Percentiles rank a stretch among this genome's conserved stretches.
Evolutionary conservation across 805 yeast genomes (phyloP).

Genomic region (Ascoidea tarda): DNA sequence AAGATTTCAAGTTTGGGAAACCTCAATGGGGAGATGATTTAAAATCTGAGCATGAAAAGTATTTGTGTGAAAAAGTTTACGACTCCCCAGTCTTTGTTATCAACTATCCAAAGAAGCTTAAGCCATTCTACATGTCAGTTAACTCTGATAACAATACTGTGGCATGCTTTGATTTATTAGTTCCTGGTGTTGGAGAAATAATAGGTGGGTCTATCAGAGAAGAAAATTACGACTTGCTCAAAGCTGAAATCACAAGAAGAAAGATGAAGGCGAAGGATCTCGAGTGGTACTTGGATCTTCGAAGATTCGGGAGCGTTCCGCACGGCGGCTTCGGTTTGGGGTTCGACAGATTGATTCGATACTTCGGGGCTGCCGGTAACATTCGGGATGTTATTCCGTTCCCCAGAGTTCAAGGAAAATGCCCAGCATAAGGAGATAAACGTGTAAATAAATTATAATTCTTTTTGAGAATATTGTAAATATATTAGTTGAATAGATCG

Average conservation of each 20-base stretch:
- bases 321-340: conserved; percentile 99
- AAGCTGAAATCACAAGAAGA: conserved; percentile 32
- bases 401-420: conserved; percentile 53
- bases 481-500: no score
- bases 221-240: conserved; percentile 35
- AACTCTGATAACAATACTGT: conserved; percentile 38
- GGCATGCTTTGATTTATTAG: conserved; percentile 77
- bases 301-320: conserved; percentile 72
- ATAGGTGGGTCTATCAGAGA: conserved; percentile 94
- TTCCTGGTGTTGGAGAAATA: conserved; percentile 88
- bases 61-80: conserved; percentile 61
- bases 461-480: no score
- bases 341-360: conserved; percentile 70
- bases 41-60: conserved; percentile 81
- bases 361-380: conserved; percentile 60
- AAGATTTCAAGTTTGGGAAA: conserved; percentile 24
- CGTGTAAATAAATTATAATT: no score
- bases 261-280: conserved; percentile 46
- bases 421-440: conserved; percentile 11
- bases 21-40: conserved; percentile 63
- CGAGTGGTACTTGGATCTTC: conserved; percentile 67
- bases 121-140: conserved; percentile 88
- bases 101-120: conserved; percentile 64
- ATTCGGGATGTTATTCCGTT: conserved; percentile 81
- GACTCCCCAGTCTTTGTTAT: conserved; percentile 76